These are phyloP conservation scores for Fusarium chuoi DNA, from an alignment of 2,329 filamentous ascomycete species.

Conservation along the genomic window DNA sequence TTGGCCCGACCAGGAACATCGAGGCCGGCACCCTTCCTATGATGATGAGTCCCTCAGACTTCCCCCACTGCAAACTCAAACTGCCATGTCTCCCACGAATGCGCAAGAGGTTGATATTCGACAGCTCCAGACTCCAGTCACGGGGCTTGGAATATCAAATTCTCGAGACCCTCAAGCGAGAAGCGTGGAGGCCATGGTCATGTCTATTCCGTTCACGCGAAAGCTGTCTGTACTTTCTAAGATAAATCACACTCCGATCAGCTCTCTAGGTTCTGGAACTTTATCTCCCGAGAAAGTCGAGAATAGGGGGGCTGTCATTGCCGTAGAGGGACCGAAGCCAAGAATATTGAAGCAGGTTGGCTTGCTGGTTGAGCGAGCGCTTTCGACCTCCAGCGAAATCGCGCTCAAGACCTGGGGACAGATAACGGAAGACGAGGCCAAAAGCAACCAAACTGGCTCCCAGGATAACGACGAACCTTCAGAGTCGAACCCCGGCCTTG, in stretches of 20 bases:
- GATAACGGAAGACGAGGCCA: constrained; percentile 37
- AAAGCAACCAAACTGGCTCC: constrained; percentile 12
- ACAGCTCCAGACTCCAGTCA: constrained; percentile 43
- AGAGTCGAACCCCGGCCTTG: constrained; percentile 55
- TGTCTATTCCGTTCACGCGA: constrained; percentile 76
- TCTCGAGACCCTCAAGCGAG: constrained; percentile 50
- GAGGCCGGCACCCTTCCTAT: constrained; percentile 56
- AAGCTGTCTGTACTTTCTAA: constrained; percentile 82
- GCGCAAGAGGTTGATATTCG: constrained; percentile 41
- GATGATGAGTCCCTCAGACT: constrained; percentile 64
- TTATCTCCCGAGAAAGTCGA: constrained; percentile 43
- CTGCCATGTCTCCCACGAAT: constrained; percentile 47
- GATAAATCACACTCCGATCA: constrained; percentile 74
- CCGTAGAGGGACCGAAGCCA: constrained; percentile 78
- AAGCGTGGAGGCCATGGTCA: constrained; percentile 75
- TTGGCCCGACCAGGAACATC: constrained; percentile 48
- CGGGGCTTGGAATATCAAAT: constrained; percentile 40
- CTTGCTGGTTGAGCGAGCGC: constrained; percentile 70
- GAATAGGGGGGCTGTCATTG: constrained; percentile 81
- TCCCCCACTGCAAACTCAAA: constrained; percentile 62
- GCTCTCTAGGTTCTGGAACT: constrained; percentile 49
- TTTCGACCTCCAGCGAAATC: constrained; percentile 58
- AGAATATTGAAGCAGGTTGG: constrained; percentile 67
- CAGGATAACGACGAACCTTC: constrained; percentile 25
- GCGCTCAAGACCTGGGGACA: constrained; percentile 58